phyloP scores from a whole-genome alignment of 2,329 filamentous ascomycete species.

The Passalora sequoiae region DNA sequence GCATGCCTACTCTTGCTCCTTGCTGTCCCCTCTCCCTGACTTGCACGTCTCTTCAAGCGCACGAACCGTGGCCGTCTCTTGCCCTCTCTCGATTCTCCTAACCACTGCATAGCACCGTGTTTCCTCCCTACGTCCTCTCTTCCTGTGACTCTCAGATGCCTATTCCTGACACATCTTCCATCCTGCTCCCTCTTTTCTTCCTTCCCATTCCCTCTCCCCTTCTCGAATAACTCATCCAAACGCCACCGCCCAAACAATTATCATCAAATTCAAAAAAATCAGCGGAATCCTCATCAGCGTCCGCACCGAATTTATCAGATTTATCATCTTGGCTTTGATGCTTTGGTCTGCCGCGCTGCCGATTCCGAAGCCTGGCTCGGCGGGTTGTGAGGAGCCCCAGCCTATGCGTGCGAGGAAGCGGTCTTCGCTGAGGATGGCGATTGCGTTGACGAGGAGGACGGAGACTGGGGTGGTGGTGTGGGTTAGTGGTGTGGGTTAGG shows the following conservation, averaged over 20 bases:
- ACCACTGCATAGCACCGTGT: too few relatives aligned
- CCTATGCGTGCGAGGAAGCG: slow-evolving; percentile 87
- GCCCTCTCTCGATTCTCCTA: neutral
- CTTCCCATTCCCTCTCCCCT: neutral
- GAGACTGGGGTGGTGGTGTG: slow-evolving; percentile 52
- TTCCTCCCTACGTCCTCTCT: neutral
- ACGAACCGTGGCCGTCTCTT: neutral
- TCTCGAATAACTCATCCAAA: slow-evolving; percentile 27
- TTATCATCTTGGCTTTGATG: slow-evolving; percentile 80
- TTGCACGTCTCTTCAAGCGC: too few relatives aligned
- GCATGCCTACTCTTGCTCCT: too few relatives aligned
- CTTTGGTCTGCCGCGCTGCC: slow-evolving; percentile 64
- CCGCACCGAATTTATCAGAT: slow-evolving; percentile 82
- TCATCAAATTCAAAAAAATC: slow-evolving; percentile 74
- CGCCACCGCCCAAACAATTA: slow-evolving; percentile 59
- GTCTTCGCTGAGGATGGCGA: slow-evolving; percentile 91
- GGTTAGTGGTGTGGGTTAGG: slow-evolving; percentile 13
- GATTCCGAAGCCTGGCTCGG: slow-evolving; percentile 73
- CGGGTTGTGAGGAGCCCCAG: slow-evolving; percentile 59
- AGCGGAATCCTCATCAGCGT: slow-evolving; percentile 89
- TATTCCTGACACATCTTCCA: neutral
- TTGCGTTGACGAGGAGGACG: slow-evolving; percentile 85
- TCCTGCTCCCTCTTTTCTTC: neutral
- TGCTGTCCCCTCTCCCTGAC: too few relatives aligned
- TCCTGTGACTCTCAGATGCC: neutral